phyloP scores from a whole-genome alignment of 352 stramenopile species.

The Phytophthora colocasiae region DNA sequence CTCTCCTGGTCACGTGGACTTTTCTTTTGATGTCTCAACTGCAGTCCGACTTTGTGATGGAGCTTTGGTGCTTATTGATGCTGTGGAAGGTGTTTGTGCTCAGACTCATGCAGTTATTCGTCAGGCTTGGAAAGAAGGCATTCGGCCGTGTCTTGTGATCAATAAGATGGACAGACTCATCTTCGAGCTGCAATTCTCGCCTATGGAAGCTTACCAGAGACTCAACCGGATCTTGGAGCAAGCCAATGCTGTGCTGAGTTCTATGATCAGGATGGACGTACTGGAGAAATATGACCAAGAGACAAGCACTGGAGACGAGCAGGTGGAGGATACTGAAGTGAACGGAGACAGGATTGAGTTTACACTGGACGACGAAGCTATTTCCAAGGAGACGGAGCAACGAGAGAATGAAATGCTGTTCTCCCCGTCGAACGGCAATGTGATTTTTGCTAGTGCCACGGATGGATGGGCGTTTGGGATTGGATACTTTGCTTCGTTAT shows the following conservation, averaged over 20 bases:
- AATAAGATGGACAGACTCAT: conserved; percentile 98
- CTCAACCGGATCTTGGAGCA: conserved; percentile 94
- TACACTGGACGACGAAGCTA: conserved; percentile 54
- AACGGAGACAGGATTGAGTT: conserved; percentile 23
- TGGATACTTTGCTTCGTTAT: conserved; percentile 76
- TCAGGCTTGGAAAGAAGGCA: conserved; percentile 94
- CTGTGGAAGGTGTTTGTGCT: conserved; percentile 96
- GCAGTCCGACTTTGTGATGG: conserved; percentile 96
- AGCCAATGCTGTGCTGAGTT: conserved; percentile 84
- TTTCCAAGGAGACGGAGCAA: conserved; percentile 70
- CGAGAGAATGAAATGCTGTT: conserved; percentile 86
- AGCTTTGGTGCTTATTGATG: conserved; percentile 95
- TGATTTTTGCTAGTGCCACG: conserved; percentile 93
- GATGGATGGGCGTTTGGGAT: conserved; percentile 95
- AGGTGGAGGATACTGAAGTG: conserved; percentile 13
- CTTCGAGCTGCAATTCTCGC: conserved; percentile 92
- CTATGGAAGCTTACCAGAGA: conserved; percentile 93
- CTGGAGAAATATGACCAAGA: conserved; percentile 72
- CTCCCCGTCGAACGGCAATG: conserved; percentile 89
- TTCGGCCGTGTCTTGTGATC: conserved; percentile 95
- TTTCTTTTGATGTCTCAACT: conserved; percentile 95
- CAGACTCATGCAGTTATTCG: conserved; percentile 93
- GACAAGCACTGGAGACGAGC: conserved; percentile 7
- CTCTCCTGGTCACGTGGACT: conserved; percentile 96
- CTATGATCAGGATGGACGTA: conserved; percentile 82